A percentile compares a stretch with the other conserved stretches of the same genome.
phyloP scores from a whole-genome alignment of 805 yeast species.

The Yamadazyma tumulicola region DNA sequence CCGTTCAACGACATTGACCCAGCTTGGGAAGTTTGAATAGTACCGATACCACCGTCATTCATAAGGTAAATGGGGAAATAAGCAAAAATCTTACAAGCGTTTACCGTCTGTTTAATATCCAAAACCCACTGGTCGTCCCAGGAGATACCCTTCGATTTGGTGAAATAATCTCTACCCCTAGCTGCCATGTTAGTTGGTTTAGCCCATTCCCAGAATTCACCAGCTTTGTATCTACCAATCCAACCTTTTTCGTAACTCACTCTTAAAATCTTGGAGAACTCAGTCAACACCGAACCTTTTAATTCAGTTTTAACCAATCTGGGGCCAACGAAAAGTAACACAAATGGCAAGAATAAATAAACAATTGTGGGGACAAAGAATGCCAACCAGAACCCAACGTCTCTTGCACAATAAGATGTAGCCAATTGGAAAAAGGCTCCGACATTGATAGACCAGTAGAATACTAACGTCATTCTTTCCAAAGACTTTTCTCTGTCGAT shows the following conservation, averaged over 20 bases:
- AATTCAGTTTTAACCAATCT: constrained; percentile 31
- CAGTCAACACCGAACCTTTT: constrained; percentile 46
- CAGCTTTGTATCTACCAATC: constrained; percentile 36
- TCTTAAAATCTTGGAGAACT: constrained; percentile 37
- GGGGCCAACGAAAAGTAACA: constrained; percentile 25
- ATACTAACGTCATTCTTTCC: constrained; percentile 42
- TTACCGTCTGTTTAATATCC: constrained; percentile 42
- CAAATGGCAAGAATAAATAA: constrained; percentile 28
- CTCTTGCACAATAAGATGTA: constrained; percentile 48
- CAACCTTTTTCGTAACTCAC: constrained; percentile 43
- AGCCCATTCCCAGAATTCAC: constrained; percentile 48
- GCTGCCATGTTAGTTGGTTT: constrained; percentile 41
- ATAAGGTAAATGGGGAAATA: constrained; percentile 36
- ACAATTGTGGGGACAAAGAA: constrained; percentile 43
- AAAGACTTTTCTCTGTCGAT: constrained; percentile 44
- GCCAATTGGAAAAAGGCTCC: constrained; percentile 54
- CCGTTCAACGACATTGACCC: constrained; percentile 51
- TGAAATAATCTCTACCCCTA: constrained; percentile 38
- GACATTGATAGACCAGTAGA: constrained; percentile 54
- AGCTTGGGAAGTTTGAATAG: constrained; percentile 49
- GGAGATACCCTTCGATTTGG: constrained; percentile 33
- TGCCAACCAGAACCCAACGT: constrained; percentile 54
- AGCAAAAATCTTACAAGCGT: constrained; percentile 44
- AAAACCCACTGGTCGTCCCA: constrained; percentile 47
- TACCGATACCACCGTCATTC: constrained; percentile 49